Evolutionary conservation across 257 asterid species (phyloP).

Genomic region (Nicotiana tomentosiformis): DNA sequence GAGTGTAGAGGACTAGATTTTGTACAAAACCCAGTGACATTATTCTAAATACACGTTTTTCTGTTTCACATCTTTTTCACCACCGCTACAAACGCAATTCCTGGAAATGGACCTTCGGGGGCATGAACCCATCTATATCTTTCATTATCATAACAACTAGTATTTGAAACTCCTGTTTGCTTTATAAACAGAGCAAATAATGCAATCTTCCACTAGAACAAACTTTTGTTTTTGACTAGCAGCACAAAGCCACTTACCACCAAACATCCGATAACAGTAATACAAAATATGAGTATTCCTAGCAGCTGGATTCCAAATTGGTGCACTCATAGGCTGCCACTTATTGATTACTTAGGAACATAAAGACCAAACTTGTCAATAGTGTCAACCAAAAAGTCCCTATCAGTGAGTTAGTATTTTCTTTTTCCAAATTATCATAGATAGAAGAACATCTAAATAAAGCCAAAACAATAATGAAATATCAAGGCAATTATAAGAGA

Average conservation of each 20-base stretch:
- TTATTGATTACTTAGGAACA: conserved; percentile 3
- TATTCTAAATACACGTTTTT: neutral
- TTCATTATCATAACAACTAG: neutral
- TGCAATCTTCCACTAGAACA: neutral
- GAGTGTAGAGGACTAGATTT: neutral
- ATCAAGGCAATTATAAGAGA: neutral
- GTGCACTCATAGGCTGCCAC: neutral
- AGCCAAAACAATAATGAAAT: neutral
- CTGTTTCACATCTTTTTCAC: neutral
- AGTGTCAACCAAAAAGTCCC: neutral
- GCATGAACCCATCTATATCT: neutral
- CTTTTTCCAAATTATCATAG: neutral
- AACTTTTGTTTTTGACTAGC: neutral
- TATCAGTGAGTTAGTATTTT: neutral
- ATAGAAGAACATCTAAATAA: neutral
- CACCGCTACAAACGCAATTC: neutral
- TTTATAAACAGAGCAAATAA: neutral
- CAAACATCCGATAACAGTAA: conserved; percentile 12
- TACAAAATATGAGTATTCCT: conserved; percentile 3
- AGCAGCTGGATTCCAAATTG: conserved; percentile 15
- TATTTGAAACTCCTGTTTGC: neutral
- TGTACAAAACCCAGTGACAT: neutral
- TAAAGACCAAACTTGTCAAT: neutral
- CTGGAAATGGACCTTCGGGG: neutral
- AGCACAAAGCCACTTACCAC: conserved; percentile 20